These are phyloP conservation scores for Toxoplasma gondii DNA, from an alignment of 169 alveolate genomes.

Conservation along the genomic window DNA sequence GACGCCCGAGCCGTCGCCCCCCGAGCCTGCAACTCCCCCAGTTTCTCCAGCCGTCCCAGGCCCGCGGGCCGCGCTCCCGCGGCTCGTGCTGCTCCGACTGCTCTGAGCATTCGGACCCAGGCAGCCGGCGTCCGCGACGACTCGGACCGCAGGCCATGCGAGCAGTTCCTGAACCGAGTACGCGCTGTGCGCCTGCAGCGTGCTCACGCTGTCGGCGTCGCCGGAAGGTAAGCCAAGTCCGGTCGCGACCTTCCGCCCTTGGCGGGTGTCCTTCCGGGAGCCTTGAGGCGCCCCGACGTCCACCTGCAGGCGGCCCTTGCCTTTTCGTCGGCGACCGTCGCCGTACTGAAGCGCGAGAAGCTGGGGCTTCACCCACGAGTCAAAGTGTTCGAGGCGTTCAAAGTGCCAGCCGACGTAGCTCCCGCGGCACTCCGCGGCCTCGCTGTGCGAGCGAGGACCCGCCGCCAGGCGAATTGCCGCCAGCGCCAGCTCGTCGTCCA, in stretches of 20 bases:
- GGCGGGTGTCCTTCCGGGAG: background rate
- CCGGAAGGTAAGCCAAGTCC: background rate
- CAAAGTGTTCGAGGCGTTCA: background rate
- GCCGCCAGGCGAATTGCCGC: slow-evolving; percentile 50
- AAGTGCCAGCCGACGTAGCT: slow-evolving; percentile 12
- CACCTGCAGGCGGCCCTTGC: background rate
- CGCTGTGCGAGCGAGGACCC: slow-evolving; percentile 25
- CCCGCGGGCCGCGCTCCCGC: background rate
- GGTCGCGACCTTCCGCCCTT: background rate
- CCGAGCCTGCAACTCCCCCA: background rate
- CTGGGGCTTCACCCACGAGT: background rate
- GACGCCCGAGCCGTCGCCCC: background rate
- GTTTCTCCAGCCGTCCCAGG: too few species aligned
- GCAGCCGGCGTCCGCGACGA: background rate
- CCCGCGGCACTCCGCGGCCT: background rate
- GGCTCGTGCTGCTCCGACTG: slow-evolving; percentile 2
- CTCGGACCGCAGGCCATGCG: slow-evolving; percentile 9
- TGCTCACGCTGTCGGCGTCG: background rate
- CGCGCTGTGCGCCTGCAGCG: background rate
- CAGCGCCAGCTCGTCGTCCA: slow-evolving; percentile 43
- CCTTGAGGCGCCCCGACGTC: background rate
- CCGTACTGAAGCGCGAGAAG: slow-evolving; percentile 46
- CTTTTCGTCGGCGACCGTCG: slow-evolving; percentile 10
- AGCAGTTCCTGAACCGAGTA: slow-evolving; percentile 6
- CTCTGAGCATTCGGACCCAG: background rate